A percentile compares a stretch with the other conserved stretches of the same genome.
Conservation (phyloP, 1,284 basidiomycete genomes). For the Ceratobasidium sp. region DNA sequence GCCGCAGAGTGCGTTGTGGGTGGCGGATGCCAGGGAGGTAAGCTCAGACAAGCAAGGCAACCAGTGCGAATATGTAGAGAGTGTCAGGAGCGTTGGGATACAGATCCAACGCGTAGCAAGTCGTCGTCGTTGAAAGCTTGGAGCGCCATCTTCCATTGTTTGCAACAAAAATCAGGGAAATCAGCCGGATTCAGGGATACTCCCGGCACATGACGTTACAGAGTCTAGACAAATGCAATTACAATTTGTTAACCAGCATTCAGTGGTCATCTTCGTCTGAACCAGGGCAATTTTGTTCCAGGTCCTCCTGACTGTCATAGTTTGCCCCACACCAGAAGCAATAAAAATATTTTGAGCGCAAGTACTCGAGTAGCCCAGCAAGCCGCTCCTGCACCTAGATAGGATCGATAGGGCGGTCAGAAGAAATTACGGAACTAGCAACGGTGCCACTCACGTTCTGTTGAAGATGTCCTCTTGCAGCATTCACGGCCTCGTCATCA, state of each 20-base stretch:
- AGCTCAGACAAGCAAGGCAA: constrained; percentile 34
- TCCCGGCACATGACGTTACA: constrained; percentile 29
- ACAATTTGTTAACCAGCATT: not conserved
- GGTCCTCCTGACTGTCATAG: constrained; percentile 73
- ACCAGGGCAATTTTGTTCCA: constrained; percentile 79
- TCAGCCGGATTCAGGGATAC: constrained; percentile 10
- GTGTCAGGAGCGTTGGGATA: not conserved
- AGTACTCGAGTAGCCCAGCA: constrained; percentile 74
- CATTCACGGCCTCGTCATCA: constrained; percentile 70
- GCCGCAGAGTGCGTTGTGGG: not conserved
- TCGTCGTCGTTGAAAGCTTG: constrained; percentile 31
- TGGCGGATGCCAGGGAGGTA: not conserved
- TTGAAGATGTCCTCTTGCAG: constrained; percentile 74
- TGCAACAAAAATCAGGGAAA: constrained; percentile 33
- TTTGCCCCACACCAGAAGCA: constrained; percentile 90
- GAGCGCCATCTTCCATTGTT: constrained; percentile 33
- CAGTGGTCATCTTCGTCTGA: constrained; percentile 78
- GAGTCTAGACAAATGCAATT: constrained; percentile 4
- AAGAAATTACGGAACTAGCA: constrained; percentile 2
- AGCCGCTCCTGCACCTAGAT: constrained; percentile 77
- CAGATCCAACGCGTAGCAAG: not conserved
- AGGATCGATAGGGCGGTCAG: constrained; percentile 41
- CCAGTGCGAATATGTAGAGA: constrained; percentile 28
- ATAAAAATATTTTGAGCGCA: constrained; percentile 77
- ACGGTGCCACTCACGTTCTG: constrained; percentile 66